A percentile compares a stretch with the other conserved stretches of the same genome.
Conservation (phyloP, 2,329 filamentous ascomycete species). For the Periglandula ipomoeae region DNA sequence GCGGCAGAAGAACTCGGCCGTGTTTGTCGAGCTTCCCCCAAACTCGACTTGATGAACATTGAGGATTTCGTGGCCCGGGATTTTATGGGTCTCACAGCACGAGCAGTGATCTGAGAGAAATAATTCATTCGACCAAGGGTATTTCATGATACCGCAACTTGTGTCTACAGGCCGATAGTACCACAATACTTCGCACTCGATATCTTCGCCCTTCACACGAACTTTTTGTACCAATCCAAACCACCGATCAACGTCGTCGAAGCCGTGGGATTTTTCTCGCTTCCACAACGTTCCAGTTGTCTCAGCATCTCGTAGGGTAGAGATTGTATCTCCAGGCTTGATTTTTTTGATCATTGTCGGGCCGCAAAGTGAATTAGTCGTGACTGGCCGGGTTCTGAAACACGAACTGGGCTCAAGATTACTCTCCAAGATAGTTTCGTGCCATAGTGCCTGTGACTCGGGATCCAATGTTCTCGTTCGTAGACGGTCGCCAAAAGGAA, state of each 20-base stretch:
- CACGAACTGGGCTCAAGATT: constrained; percentile 16
- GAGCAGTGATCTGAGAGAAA: constrained; percentile 72
- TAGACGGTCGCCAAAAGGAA: constrained; percentile 50
- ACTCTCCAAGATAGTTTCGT: constrained; percentile 17
- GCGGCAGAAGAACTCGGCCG: constrained; percentile 55
- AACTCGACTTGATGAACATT: constrained; percentile 50
- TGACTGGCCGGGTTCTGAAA: neutral
- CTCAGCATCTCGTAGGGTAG: constrained; percentile 32
- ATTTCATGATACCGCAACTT: constrained; percentile 56
- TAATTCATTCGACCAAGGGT: constrained; percentile 62
- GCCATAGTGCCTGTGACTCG: constrained; percentile 19
- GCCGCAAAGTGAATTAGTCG: neutral
- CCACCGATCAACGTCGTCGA: constrained; percentile 47
- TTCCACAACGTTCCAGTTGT: constrained; percentile 49
- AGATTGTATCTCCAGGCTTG: constrained; percentile 38
- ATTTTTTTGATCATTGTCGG: constrained; percentile 21
- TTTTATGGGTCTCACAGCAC: constrained; percentile 40
- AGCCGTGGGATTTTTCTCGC: constrained; percentile 32
- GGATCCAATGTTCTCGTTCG: constrained; percentile 22
- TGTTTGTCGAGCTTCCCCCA: constrained; percentile 37
- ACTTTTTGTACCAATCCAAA: constrained; percentile 60
- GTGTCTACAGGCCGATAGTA: constrained; percentile 65
- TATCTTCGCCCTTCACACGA: constrained; percentile 25
- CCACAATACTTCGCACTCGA: constrained; percentile 59
- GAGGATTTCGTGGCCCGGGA: constrained; percentile 47